Conservation (phyloP, 768 basidiomycete genomes). For the Amanita inopinata region DNA sequence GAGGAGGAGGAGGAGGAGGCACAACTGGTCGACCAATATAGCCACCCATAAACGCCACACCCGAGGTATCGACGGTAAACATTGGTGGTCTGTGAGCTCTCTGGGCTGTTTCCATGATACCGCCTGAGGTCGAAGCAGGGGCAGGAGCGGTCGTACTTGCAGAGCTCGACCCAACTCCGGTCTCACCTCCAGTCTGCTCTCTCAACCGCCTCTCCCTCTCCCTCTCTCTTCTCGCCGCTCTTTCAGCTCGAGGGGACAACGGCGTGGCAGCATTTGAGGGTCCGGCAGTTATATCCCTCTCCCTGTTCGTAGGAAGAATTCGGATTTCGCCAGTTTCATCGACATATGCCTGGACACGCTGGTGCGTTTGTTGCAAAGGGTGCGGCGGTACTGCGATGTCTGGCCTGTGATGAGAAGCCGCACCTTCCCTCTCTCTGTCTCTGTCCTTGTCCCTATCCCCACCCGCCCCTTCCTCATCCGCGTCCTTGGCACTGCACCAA, state of each 20-base stretch:
- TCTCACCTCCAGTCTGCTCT: background rate
- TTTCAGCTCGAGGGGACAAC: constrained; percentile 4
- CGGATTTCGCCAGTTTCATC: constrained; percentile 2
- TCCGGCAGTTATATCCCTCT: background rate
- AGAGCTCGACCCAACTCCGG: background rate
- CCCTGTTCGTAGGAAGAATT: background rate
- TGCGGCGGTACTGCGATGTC: background rate
- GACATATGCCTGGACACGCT: background rate
- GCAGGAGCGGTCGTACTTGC: background rate
- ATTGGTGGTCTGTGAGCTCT: background rate
- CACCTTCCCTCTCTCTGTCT: background rate
- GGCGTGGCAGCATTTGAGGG: background rate
- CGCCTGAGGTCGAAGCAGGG: background rate
- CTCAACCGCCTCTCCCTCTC: constrained; percentile 4
- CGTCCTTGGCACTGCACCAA: constrained; percentile 72
- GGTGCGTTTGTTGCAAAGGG: background rate
- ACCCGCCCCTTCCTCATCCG: constrained; percentile 30
- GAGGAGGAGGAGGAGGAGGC: background rate
- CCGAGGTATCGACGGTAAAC: background rate
- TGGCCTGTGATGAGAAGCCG: background rate
- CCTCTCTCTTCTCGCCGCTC: constrained; percentile 7
- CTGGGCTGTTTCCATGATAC: background rate
- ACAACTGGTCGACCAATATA: background rate
- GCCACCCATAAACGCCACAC: background rate
- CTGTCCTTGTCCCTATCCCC: constrained; percentile 12